Evolutionary conservation across 2,329 filamentous ascomycete genomes (phyloP).

Genomic region (Escovopsis sp.): DNA sequence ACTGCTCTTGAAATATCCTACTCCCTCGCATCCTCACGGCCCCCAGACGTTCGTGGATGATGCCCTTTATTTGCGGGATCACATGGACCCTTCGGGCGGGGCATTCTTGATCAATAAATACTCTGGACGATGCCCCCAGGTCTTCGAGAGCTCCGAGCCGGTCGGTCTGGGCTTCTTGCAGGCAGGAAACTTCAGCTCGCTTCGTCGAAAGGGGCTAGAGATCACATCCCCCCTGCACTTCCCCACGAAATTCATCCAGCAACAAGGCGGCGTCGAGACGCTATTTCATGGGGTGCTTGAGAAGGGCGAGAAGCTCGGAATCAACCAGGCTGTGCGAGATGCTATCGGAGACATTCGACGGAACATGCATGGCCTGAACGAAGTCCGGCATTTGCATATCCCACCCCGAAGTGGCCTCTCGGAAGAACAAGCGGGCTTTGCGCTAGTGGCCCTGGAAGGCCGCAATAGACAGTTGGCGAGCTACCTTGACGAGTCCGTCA

Average conservation of each 20-base stretch:
- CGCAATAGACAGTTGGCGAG: slow-evolving; percentile 52
- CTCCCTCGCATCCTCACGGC: slow-evolving; percentile 44
- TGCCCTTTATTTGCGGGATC: slow-evolving; percentile 57
- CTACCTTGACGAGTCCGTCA: slow-evolving; percentile 53
- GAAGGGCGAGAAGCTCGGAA: slow-evolving; percentile 59
- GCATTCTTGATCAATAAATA: slow-evolving; percentile 56
- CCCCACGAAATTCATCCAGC: slow-evolving; percentile 36
- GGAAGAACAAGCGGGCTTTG: slow-evolving; percentile 19
- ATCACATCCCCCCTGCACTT: slow-evolving; percentile 31
- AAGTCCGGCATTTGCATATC: slow-evolving; percentile 30
- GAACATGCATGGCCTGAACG: slow-evolving; percentile 56
- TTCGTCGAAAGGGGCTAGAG: slow-evolving; percentile 28
- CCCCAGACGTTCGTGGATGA: slow-evolving; percentile 77
- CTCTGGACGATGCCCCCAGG: slow-evolving; percentile 38
- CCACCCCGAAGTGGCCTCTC: slow-evolving; percentile 21
- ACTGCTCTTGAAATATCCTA: slow-evolving; percentile 69
- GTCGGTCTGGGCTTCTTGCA: slow-evolving; percentile 19
- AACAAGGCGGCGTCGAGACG: slow-evolving; percentile 49
- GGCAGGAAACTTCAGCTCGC: slow-evolving; percentile 17
- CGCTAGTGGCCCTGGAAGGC: slow-evolving; percentile 40
- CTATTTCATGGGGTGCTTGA: slow-evolving; percentile 62
- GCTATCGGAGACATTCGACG: slow-evolving; percentile 67
- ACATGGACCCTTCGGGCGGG: slow-evolving; percentile 48
- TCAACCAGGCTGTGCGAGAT: slow-evolving; percentile 69
- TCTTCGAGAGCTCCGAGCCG: not conserved